Evolutionary conservation across 2,329 filamentous ascomycete species (phyloP), one percentile per base, ranked within the genome.

Genomic region (Penicillium sclerotigenum): DNA sequence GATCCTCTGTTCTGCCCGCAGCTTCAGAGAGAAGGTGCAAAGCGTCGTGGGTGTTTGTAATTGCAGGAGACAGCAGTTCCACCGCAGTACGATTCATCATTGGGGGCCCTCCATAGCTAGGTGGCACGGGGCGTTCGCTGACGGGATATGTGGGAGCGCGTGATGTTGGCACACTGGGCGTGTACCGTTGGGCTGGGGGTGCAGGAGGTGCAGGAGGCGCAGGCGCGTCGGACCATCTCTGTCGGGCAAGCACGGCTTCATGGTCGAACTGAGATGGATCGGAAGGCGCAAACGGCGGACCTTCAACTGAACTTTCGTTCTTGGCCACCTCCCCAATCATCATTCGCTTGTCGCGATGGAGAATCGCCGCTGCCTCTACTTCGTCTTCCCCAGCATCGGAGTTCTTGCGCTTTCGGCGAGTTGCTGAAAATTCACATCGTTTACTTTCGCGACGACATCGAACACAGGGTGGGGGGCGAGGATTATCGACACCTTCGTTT

Each of bases 381-480:
- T 75, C 76, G 9, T 79, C 61, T 36, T 71, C 62, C 37, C 71
- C 72, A 50, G 72, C 75, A 55, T 78, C 80, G 26, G 77, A 84
- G 46, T 82, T 82, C 81, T 94, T 95, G 71, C 91, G 86, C 85
- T 97, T 97, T 70, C 94, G 87, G 48, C 94, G 84, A 31, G 92
- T 97, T 20, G 91, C 90, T 60, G 91, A 96, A 80, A 99, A 99
- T 81, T 88, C 96, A 79, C 94, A 99, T 68, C 96, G 88, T 74
- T 97, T 97, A 78, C 88, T 91, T 79, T 99, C 94, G 64, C 94
- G 87, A 51, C 91, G 88, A 73, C 94, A 99, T 70, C 94, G 87
- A 57, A 93, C 89, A 74, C 94, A 99, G 2, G 94, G 94, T 53
- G 93, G 93, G 67, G 96, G 91, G 74, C 92, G 87, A 24, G 94